Base-by-base conservation (phyloP, 1,284 basidiomycete genomes). In the Coniferiporia sulphurascens region DNA sequence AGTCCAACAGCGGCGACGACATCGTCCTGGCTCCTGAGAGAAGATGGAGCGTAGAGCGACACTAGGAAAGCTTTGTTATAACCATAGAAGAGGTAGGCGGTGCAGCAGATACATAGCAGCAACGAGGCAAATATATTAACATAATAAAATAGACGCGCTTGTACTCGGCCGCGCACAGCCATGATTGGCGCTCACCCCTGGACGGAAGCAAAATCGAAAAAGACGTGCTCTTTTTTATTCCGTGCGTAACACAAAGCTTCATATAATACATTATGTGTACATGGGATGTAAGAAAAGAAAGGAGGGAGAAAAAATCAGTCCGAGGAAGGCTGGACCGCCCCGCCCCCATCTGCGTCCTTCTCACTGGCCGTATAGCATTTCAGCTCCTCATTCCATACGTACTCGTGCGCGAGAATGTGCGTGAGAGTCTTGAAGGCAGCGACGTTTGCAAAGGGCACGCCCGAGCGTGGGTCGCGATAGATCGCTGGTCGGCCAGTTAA, bases 391-490 rank as follows among this genome's bases (percentile, higher is more conserved):
- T 74, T 82, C 89, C 89, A 91, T 3, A 81, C 72, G 66, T 82
- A 89, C 60, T 84, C 80, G 65, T 90, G 85, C 12, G 74, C 72
- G 21, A 91, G 67, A 2, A 92, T 64, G 48, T 72, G 73, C 4
- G 80, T 83, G 43, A 93, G 72, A 1, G 78, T 78, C 38, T 78
- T 68, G 68, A 83, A 95, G 10, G 89, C 89, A n/a, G 74, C 71
- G 4, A 80, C 68, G 63, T 86, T 81, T 2, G 90, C 88, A 68
- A 83, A 95, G 0, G 92, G 89, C 1, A 89, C 85, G 8, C 86
- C 85, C 0, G 87, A 87, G 43, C 83, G 76, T 3, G 91, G 90
- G 68, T 94, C 91, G 41, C 82, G 70, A 67, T 94, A 95, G 34
- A 75, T 78, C 3, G 86, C 87, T 13, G 76, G 74, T 49, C 75